A percentile compares a stretch with the other conserved stretches of the same genome.
These are phyloP conservation scores for Brasilioporus rufonigricans DNA, from an alignment of 768 basidiomycete species.

Conservation along the genomic window DNA sequence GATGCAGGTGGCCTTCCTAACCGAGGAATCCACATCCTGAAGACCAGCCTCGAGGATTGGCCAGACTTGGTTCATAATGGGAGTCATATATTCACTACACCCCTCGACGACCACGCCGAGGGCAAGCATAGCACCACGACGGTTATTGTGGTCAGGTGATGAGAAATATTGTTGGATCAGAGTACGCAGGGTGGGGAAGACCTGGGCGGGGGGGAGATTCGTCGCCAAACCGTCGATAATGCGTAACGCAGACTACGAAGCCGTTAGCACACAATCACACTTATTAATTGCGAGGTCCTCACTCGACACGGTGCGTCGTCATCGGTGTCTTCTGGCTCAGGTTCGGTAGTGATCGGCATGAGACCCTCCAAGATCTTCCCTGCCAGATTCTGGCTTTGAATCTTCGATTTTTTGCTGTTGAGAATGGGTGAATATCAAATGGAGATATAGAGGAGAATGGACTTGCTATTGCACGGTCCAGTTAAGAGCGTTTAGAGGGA, in stretches of 20 bases:
- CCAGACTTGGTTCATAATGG: constrained; percentile 90
- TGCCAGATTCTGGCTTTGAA: constrained; percentile 83
- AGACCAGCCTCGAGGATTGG: constrained; percentile 90
- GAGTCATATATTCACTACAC: constrained; percentile 96
- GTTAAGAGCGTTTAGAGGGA: constrained; percentile 89
- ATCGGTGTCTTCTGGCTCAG: constrained; percentile 90
- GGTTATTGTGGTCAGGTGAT: constrained; percentile 71
- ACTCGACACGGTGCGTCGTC: constrained; percentile 92
- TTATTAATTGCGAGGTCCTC: constrained; percentile 29
- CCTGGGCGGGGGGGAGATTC: constrained; percentile 88
- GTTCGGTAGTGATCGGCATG: constrained; percentile 92
- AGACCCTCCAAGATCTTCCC: constrained; percentile 84
- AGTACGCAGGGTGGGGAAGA: constrained; percentile 86
- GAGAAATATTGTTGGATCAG: constrained; percentile 85
- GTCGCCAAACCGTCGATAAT: constrained; percentile 92
- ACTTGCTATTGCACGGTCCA: constrained; percentile 96
- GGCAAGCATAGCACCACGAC: constrained; percentile 93
- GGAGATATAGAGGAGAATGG: neutral
- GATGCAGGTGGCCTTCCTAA: constrained; percentile 94
- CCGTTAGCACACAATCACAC: constrained; percentile 7
- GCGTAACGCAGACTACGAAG: constrained; percentile 79
- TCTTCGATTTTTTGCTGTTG: constrained; percentile 90
- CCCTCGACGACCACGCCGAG: constrained; percentile 96
- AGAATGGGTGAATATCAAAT: neutral
- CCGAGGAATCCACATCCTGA: constrained; percentile 75